Evolutionary conservation across 176 grass and related monocot species (phyloP).

Genomic region (Bothriochloa decipiens): DNA sequence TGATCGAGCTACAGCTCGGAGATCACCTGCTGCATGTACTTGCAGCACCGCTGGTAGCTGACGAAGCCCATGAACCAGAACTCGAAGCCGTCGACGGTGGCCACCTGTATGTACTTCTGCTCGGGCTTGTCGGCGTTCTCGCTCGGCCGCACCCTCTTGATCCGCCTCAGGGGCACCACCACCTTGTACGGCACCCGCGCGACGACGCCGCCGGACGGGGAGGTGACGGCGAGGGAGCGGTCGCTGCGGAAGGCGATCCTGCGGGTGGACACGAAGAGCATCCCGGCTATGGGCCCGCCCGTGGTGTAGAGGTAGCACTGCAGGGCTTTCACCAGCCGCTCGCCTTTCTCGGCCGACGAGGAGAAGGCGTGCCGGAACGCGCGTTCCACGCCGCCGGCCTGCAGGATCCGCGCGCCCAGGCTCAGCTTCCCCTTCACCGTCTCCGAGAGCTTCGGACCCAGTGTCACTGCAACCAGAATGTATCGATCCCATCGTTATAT

Average conservation of each 20-base stretch:
- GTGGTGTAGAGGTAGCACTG: conserved; percentile 96
- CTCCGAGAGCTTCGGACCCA: conserved; percentile 76
- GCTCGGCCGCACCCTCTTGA: conserved; percentile 55
- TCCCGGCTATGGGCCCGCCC: conserved; percentile 79
- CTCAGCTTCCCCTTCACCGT: conserved; percentile 83
- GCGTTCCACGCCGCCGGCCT: conserved; percentile 75
- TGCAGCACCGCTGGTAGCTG: conserved; percentile 64
- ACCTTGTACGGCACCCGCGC: conserved; percentile 81
- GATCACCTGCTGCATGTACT: conserved; percentile 65
- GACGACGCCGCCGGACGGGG: conserved; percentile 44
- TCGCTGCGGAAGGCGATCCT: conserved; percentile 90
- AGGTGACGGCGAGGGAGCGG: conserved; percentile 68
- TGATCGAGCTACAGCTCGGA: conserved; percentile 12
- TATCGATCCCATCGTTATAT: too few relatives aligned
- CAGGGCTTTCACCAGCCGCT: conserved; percentile 65
- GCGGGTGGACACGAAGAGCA: conserved; percentile 79
- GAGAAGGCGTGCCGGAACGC: conserved; percentile 72
- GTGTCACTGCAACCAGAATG: conserved; percentile 48
- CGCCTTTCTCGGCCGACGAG: conserved; percentile 49
- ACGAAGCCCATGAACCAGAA: conserved; percentile 83
- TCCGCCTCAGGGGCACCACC: conserved; percentile 58
- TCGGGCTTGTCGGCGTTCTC: conserved; percentile 75
- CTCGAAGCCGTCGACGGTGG: conserved; percentile 70
- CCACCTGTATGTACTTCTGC: conserved; percentile 82
- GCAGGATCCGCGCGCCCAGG: conserved; percentile 66